phyloP scores from a whole-genome alignment of 306 rosid genomes.

The Prunus davidiana region DNA sequence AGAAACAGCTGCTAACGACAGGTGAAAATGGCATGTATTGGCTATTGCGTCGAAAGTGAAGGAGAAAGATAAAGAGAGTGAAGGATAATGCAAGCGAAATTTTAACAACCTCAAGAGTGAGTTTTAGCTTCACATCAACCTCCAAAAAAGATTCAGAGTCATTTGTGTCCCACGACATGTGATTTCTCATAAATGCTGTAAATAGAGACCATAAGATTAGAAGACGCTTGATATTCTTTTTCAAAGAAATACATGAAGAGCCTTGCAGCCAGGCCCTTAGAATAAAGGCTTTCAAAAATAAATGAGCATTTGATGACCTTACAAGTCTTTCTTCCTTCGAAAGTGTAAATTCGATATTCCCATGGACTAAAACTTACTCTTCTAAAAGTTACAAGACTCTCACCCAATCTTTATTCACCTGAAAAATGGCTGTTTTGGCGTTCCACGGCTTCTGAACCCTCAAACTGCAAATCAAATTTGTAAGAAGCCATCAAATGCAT shows the following conservation, averaged over 20 bases:
- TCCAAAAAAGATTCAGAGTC: constrained; percentile 59
- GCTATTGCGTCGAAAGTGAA: neutral
- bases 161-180: constrained; percentile 63
- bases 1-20: too few relatives aligned
- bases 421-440: constrained; percentile 81
- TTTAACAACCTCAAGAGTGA: constrained; percentile 73
- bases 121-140: constrained; percentile 66
- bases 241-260: neutral
- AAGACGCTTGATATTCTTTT: neutral
- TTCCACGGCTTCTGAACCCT: constrained; percentile 79
- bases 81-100: constrained; percentile 12
- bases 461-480: constrained; percentile 54
- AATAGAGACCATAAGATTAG: constrained; percentile 22
- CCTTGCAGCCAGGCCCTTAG: neutral
- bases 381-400: constrained; percentile 1
- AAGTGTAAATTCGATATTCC: neutral
- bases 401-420: constrained; percentile 43
- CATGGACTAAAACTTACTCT: neutral
- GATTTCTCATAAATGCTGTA: constrained; percentile 83
- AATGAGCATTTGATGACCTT: too few relatives aligned
- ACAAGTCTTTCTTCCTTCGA: neutral
- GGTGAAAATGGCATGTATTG: too few relatives aligned
- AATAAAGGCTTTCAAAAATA: too few relatives aligned
- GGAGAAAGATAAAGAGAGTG: neutral
- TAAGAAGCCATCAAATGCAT: neutral